phyloP scores from a whole-genome alignment of 164 flowering plant genomes.

The Magnolia changhungtana region DNA sequence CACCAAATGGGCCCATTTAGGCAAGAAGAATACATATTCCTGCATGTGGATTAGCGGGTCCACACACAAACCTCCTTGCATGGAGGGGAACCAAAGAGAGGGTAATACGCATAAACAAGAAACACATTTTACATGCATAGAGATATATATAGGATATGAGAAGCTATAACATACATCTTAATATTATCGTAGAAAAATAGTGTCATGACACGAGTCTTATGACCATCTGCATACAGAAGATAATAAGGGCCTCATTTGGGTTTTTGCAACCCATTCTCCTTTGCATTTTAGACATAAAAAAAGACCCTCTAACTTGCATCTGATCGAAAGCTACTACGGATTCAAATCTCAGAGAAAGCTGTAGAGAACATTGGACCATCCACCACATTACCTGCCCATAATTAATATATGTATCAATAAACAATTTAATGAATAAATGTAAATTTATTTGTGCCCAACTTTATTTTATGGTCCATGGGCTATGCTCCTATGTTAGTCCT shows the following conservation, averaged over 20 bases:
- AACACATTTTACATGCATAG: neutral
- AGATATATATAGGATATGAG: too few species aligned
- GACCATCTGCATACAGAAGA: neutral
- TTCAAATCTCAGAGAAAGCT: neutral
- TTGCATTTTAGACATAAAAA: neutral
- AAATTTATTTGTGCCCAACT: too few species aligned
- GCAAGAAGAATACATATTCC: too few species aligned
- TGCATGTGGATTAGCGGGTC: too few species aligned
- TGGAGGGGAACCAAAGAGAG: neutral
- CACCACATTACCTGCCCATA: constrained; percentile 22
- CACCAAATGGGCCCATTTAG: too few species aligned
- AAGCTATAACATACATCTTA: neutral
- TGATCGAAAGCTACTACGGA: neutral
- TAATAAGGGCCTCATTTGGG: neutral
- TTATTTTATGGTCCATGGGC: too few species aligned
- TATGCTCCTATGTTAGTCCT: too few species aligned
- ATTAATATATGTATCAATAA: neutral
- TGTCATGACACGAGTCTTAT: neutral
- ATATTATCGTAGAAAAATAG: neutral
- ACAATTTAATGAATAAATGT: neutral
- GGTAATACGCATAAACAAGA: neutral
- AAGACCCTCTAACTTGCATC: neutral
- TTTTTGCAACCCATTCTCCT: neutral
- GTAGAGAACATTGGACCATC: constrained; percentile 2
- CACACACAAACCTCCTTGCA: too few species aligned